Percentiles rank a stretch among this genome's conserved stretches.
Evolutionary conservation across 2,329 filamentous ascomycete species (phyloP).

Genomic region (Furcasterigmium sp.): DNA sequence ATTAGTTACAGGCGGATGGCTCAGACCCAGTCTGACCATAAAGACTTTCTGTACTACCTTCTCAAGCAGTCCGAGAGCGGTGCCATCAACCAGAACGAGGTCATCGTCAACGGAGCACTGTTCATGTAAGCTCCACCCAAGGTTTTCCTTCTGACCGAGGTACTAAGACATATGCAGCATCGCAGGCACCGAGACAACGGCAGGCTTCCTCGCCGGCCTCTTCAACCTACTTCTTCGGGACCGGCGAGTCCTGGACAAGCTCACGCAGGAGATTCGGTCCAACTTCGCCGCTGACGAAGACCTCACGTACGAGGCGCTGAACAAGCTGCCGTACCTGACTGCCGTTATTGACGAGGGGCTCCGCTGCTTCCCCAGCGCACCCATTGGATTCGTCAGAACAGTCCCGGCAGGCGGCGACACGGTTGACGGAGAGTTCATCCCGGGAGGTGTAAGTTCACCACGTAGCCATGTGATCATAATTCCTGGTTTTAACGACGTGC

Average conservation of each 20-base stretch:
- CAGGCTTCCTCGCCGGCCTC: constrained; percentile 21
- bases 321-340: constrained; percentile 27
- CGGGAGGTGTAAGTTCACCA: not conserved
- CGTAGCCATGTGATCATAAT: not conserved
- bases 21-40: constrained; percentile 1
- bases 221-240: constrained; percentile 26
- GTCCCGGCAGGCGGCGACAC: constrained; percentile 6
- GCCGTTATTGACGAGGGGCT: constrained; percentile 30
- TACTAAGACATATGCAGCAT: not conserved
- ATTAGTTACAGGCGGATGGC: not conserved
- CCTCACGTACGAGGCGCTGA: constrained; percentile 19
- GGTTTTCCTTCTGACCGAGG: no score
- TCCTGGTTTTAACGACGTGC: no score
- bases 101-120: constrained; percentile 2
- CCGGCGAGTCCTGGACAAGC: constrained; percentile 18
- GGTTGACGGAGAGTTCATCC: constrained; percentile 2
- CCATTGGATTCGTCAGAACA: constrained; percentile 6
- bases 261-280: constrained; percentile 21
- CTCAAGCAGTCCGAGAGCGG: constrained; percentile 1
- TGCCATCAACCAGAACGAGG: constrained; percentile 2
- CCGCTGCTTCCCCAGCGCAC: constrained; percentile 17
- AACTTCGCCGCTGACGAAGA: constrained; percentile 16
- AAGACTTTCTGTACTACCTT: constrained; percentile 3
- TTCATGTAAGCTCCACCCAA: not conserved
- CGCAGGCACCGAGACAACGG: constrained; percentile 2